Conservation (phyloP, 148 eudicot species). For the Cornus controversa region DNA sequence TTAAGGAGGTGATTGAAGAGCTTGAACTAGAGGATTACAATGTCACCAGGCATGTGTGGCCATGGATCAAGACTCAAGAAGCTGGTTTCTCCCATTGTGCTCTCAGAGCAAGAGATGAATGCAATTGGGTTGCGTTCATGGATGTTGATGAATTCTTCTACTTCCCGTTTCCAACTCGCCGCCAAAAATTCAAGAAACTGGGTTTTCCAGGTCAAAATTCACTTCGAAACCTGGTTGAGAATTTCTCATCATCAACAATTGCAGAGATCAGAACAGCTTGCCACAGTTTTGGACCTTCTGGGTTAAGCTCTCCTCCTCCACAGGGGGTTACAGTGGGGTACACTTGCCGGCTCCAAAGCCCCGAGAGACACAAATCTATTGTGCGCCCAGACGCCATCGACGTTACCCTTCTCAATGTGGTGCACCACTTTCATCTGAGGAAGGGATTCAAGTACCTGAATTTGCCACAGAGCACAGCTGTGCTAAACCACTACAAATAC, state of each 20-base stretch:
- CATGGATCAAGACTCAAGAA: slow-evolving; percentile 97
- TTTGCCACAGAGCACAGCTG: slow-evolving; percentile 44
- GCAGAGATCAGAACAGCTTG: slow-evolving; percentile 88
- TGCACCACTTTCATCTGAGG: slow-evolving; percentile 80
- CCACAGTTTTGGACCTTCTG: slow-evolving; percentile 92
- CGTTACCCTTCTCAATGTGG: slow-evolving; percentile 65
- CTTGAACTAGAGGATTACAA: slow-evolving; percentile 61
- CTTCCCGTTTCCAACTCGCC: slow-evolving; percentile 51
- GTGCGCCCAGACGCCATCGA: slow-evolving; percentile 72
- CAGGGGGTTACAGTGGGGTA: slow-evolving; percentile 79
- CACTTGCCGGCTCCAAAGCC: slow-evolving; percentile 79
- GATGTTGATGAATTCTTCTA: slow-evolving; percentile 90
- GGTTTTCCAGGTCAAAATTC: slow-evolving; percentile 39
- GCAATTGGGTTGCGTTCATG: slow-evolving; percentile 90
- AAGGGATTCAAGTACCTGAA: slow-evolving; percentile 51
- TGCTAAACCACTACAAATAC: slow-evolving; percentile 88
- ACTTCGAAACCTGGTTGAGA: slow-evolving; percentile 49
- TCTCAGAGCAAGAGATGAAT: slow-evolving; percentile 61
- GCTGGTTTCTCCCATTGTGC: slow-evolving; percentile 96
- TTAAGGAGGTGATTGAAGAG: slow-evolving; percentile 47
- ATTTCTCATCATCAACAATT: slow-evolving; percentile 42
- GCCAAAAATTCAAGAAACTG: slow-evolving; percentile 5
- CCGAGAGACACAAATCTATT: slow-evolving; percentile 95
- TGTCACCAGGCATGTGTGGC: slow-evolving; percentile 80
- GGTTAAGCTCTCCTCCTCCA: slow-evolving; percentile 50